Base-by-base conservation (phyloP, 306 rosid genomes). In the Erythrophleum fordii region DNA sequence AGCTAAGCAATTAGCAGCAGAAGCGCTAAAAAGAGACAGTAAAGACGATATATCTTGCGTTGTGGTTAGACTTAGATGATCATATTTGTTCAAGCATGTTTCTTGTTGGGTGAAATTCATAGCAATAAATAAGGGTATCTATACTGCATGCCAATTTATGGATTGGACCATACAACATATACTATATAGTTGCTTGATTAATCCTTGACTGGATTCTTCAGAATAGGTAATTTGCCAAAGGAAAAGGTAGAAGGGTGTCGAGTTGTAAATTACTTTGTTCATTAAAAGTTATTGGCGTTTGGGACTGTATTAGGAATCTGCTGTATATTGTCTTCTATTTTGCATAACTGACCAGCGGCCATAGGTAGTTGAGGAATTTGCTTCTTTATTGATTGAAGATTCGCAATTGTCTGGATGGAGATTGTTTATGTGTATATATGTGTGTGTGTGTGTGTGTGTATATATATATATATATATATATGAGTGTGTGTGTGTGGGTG, bases 21-120 rank as follows among this genome's bases (percentile, higher is more conserved):
- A 92, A 77, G 97, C 97, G 31, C 82, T 95, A 86, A 83, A 88
- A 88, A 87, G 94, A 84, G 94, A 87, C 28, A 92, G 97, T 83
- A 90, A 91, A 89, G 98, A 95, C 76, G 98, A 95, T 61, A 95
- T 95, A 77, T 92, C 97, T 31, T 92, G 98, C 39, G 76, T 92
- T 77, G 95, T 95, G 78, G 97, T 95, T 85, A 90, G 90, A 69
- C 85, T 92, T 81, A 90, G 90, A 80, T 82, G 85, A 73, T 83
- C 73, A 64, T 77, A 81, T 80, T 35, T 75, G 75, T 64, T 9
- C 29, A 49, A 49, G n/a, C 42, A 37, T 61, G 77, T 75, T 73
- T 69, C 76, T 74, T 18, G 66, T 25, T 10, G 35, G 46, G 56
- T 52, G 85, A 77, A 71, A 77, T 77, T 80, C 79, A 85, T 82